Percentiles rank a stretch among this genome's conserved stretches.
Conservation (phyloP, 495 filamentous ascomycete species). For the Lasiosphaeris hirsuta region DNA sequence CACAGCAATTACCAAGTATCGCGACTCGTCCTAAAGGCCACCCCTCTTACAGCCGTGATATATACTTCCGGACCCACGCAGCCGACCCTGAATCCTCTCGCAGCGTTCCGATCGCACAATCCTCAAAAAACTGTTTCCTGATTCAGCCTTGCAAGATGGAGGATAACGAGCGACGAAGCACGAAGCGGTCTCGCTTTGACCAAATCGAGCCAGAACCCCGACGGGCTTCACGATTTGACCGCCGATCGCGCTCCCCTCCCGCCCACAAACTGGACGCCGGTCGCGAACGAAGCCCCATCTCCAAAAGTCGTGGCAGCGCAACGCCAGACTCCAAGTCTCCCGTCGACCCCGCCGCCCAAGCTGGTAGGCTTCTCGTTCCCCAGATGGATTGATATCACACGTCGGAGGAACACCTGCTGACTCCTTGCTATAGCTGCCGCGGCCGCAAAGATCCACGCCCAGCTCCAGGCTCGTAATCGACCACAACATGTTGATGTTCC, state of each 20-base stretch:
- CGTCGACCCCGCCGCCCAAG: constrained; percentile 78
- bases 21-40: too few species aligned
- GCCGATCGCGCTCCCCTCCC: constrained; percentile 80
- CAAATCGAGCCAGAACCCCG: constrained; percentile 76
- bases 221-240: constrained; percentile 72
- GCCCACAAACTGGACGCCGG: constrained; percentile 51
- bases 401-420: constrained; percentile 20
- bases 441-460: constrained; percentile 89
- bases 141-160: constrained; percentile 52
- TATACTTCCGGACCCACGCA: not conserved
- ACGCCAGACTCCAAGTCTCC: constrained; percentile 38
- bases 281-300: constrained; percentile 78
- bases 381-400: not conserved
- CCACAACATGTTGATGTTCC: constrained; percentile 94
- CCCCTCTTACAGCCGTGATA: too few species aligned
- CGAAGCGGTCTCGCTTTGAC: constrained; percentile 89
- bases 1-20: too few species aligned
- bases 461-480: constrained; percentile 87
- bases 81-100: not conserved
- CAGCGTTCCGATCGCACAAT: not conserved
- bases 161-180: constrained; percentile 68
- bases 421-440: constrained; percentile 64
- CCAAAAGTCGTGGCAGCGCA: constrained; percentile 54
- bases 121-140: not conserved
- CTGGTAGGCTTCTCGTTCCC: constrained; percentile 53